These are phyloP conservation scores for Elsinoe necatrix DNA, from an alignment of 2,329 filamentous ascomycete genomes.

Conservation along the genomic window DNA sequence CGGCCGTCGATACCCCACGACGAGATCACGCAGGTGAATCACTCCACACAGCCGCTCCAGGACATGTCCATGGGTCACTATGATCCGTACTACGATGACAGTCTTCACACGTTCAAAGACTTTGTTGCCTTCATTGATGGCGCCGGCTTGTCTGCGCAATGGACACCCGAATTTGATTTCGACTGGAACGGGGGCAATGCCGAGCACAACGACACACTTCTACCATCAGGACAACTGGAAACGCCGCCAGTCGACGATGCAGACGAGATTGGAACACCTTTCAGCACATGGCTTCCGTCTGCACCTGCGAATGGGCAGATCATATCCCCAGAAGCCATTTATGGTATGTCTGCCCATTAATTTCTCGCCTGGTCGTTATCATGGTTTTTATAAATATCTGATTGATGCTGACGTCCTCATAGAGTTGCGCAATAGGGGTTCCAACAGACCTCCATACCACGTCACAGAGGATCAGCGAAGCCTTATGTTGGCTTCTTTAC, in stretches of 20 bases:
- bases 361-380: not conserved
- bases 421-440: not conserved
- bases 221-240: not conserved
- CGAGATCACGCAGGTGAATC: not conserved
- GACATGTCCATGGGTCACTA: not conserved
- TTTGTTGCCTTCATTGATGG: constrained; percentile 13
- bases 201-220: not conserved
- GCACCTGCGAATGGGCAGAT: constrained; percentile 7
- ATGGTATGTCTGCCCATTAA: not conserved
- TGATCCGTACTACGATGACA: constrained; percentile 1
- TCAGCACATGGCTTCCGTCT: constrained; percentile 11
- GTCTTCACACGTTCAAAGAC: not conserved
- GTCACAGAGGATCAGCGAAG: not conserved
- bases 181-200: not conserved
- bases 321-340: not conserved
- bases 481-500: not conserved
- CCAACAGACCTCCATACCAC: not conserved
- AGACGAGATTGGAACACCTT: constrained; percentile 7
- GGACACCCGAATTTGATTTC: constrained; percentile 9
- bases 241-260: not conserved
- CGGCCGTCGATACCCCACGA: not conserved
- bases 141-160: not conserved
- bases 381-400: no score
- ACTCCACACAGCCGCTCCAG: not conserved
- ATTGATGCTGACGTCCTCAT: not conserved